phyloP scores from a whole-genome alignment of 2,329 filamentous ascomycete genomes.

The Penicillium verrucosum region DNA sequence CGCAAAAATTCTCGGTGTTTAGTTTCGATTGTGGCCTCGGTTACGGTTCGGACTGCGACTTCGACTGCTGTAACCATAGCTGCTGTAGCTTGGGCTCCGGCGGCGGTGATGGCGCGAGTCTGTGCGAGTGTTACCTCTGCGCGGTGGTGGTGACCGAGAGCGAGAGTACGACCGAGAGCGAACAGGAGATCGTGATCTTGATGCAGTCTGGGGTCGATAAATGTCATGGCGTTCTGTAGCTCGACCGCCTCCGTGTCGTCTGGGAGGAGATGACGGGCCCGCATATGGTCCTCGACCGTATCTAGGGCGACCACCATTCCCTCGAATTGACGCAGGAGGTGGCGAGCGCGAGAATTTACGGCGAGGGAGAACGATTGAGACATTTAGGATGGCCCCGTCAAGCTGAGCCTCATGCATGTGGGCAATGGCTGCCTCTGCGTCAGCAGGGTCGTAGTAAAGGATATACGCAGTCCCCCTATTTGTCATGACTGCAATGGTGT shows the following conservation, averaged over 20 bases:
- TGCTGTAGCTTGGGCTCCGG: slow-evolving; percentile 61
- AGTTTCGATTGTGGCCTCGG: slow-evolving; percentile 38
- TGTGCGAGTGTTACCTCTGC: slow-evolving; percentile 31
- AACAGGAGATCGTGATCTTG: slow-evolving; percentile 45
- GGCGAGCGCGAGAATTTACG: slow-evolving; percentile 79
- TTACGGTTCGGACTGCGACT: slow-evolving; percentile 49
- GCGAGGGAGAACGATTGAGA: slow-evolving; percentile 82
- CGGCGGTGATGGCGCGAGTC: slow-evolving; percentile 45
- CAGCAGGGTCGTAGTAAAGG: slow-evolving; percentile 69
- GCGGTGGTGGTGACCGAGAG: slow-evolving; percentile 43
- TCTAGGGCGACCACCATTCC: slow-evolving; percentile 53
- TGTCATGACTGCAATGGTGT: slow-evolving; percentile 63
- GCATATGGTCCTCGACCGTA: slow-evolving; percentile 29
- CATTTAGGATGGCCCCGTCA: slow-evolving; percentile 76
- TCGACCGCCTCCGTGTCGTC: slow-evolving; percentile 40
- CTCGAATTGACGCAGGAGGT: slow-evolving; percentile 64
- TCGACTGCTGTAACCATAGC: slow-evolving; percentile 59
- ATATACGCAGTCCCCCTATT: slow-evolving; percentile 95
- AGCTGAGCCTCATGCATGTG: slow-evolving; percentile 98
- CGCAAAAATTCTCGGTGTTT: neutral
- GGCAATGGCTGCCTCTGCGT: slow-evolving; percentile 83
- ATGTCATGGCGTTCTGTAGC: slow-evolving; percentile 49
- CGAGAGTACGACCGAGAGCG: slow-evolving; percentile 40
- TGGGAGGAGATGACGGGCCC: slow-evolving; percentile 32
- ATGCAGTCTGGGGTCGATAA: slow-evolving; percentile 61